A percentile compares a stretch with the other conserved stretches of the same genome.
These are phyloP conservation scores for Taphrina betulina DNA, from an alignment of 1,139 yeast species.

Conservation along the genomic window DNA sequence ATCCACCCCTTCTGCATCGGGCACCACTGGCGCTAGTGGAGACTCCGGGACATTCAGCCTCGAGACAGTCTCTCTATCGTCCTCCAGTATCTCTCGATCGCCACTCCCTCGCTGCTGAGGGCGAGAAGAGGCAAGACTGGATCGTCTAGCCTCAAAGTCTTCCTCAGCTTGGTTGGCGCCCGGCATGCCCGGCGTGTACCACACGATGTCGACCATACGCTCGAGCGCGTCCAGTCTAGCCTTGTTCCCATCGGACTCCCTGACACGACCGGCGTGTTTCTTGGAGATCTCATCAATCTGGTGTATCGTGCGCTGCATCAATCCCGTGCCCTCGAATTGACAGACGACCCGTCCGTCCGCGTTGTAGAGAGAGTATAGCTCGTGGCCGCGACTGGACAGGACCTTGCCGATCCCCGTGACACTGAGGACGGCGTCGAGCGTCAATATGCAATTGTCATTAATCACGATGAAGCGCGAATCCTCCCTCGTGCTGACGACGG, in stretches of 20 bases:
- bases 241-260: background rate
- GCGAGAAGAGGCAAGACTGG: no score
- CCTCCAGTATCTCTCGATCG: no score
- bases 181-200: constrained; percentile 18
- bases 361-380: constrained; percentile 8
- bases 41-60: no score
- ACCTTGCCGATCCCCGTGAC: constrained; percentile 13
- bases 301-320: constrained; percentile 10
- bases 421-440: constrained; percentile 13
- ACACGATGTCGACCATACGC: constrained; percentile 14
- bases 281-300: constrained; percentile 15
- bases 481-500: background rate
- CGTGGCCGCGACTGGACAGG: constrained; percentile 10
- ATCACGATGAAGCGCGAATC: constrained; percentile 6
- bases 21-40: no score
- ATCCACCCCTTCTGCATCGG: no score
- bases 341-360: constrained; percentile 2
- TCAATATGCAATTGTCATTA: constrained; percentile 12
- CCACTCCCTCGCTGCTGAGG: no score
- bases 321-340: constrained; percentile 13
- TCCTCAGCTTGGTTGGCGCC: constrained; percentile 12
- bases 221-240: constrained; percentile 9
- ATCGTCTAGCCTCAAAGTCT: constrained; percentile 6
- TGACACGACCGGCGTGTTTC: background rate
- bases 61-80: no score